These are phyloP conservation scores for Fusarium papillatum DNA, from an alignment of 2,329 filamentous ascomycete genomes.

Conservation along the genomic window DNA sequence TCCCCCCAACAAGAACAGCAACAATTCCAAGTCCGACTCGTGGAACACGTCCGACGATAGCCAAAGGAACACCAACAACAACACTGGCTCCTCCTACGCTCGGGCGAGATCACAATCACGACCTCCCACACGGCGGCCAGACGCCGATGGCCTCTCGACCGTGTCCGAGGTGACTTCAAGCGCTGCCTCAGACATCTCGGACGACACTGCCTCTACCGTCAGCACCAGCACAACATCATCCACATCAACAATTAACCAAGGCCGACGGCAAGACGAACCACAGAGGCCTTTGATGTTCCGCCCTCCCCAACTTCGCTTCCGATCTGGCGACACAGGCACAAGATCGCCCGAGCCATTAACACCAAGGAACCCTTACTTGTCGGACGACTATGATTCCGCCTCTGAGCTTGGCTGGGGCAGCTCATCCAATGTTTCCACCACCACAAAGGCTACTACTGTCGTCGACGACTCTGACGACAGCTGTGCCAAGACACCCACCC, in stretches of 20 bases:
- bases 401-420: constrained; percentile 38
- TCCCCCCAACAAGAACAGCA: constrained; percentile 34
- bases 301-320: constrained; percentile 43
- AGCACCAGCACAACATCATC: constrained; percentile 14
- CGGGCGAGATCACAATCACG: constrained; percentile 38
- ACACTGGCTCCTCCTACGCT: constrained; percentile 23
- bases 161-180: constrained; percentile 38
- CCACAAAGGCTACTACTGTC: constrained; percentile 41
- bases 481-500: constrained; percentile 35
- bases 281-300: constrained; percentile 37
- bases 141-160: constrained; percentile 40
- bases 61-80: constrained; percentile 21
- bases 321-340: constrained; percentile 30
- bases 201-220: constrained; percentile 15
- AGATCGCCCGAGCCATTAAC: constrained; percentile 37
- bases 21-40: constrained; percentile 31
- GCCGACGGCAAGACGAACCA: constrained; percentile 13
- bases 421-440: constrained; percentile 39
- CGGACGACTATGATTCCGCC: constrained; percentile 44
- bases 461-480: constrained; percentile 40
- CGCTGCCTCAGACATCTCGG: constrained; percentile 19
- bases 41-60: constrained; percentile 30
- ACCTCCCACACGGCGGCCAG: constrained; percentile 31
- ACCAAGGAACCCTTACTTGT: constrained; percentile 36
- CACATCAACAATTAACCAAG: constrained; percentile 12